A percentile compares a stretch with the other conserved stretches of the same genome.
phyloP scores from a whole-genome alignment of 768 basidiomycete genomes.

The Pulveroboletus sp. region DNA sequence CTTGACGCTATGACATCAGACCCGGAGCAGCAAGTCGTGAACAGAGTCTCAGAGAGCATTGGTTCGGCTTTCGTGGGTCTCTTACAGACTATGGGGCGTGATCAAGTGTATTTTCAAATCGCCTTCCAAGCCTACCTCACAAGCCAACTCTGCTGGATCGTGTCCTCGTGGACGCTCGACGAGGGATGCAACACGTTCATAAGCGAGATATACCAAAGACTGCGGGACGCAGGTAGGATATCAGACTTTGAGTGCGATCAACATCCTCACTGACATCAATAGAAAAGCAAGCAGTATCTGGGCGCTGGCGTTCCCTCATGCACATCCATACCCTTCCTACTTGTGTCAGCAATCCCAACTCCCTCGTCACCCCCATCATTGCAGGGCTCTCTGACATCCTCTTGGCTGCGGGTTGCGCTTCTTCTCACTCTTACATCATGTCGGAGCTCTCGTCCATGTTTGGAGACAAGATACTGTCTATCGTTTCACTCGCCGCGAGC shows the following conservation, averaged over 20 bases:
- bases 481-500: neutral
- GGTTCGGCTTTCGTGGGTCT: neutral
- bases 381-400: slow-evolving; percentile 3
- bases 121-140: slow-evolving; percentile 7
- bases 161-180: slow-evolving; percentile 9
- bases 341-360: neutral
- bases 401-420: neutral
- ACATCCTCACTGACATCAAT: neutral
- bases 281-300: slow-evolving; percentile 4
- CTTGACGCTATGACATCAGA: neutral
- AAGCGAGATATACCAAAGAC: neutral
- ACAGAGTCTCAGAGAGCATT: neutral
- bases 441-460: neutral
- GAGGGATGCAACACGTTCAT: neutral
- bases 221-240: slow-evolving; percentile 1
- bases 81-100: neutral
- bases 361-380: neutral
- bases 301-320: slow-evolving; percentile 8
- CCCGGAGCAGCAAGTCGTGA: neutral
- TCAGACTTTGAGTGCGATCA: neutral
- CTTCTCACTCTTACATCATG: neutral
- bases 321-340: neutral
- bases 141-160: neutral
- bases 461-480: neutral
- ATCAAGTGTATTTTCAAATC: slow-evolving; percentile 6